Evolutionary conservation across 345 rosid species (phyloP).

Genomic region (Lumnitzera littorea): DNA sequence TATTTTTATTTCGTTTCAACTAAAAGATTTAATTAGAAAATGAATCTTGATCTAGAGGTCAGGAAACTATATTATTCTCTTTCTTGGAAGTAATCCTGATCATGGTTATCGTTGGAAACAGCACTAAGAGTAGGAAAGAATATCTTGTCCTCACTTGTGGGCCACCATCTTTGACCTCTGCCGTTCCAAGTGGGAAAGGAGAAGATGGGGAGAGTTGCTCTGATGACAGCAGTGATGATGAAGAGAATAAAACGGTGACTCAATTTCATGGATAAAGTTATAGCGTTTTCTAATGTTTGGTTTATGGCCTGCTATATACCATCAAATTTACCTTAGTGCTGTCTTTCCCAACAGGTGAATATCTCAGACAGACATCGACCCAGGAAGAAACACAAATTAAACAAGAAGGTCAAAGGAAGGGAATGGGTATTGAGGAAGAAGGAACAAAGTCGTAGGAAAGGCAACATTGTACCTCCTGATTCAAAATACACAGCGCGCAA

Average conservation of each 20-base stretch:
- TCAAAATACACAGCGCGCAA: slow-evolving; percentile 78
- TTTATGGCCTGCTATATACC: too few species aligned
- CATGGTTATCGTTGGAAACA: slow-evolving; percentile 16
- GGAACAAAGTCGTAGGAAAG: slow-evolving; percentile 79
- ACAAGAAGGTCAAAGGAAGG: slow-evolving; percentile 61
- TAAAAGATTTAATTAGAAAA: too few species aligned
- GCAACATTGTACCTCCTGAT: slow-evolving; percentile 65
- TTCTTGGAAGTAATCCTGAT: neutral
- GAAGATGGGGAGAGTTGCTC: slow-evolving; percentile 54
- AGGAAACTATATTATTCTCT: too few species aligned
- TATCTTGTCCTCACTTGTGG: slow-evolving; percentile 83
- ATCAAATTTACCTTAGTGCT: neutral
- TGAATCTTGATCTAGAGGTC: too few species aligned
- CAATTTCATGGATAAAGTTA: neutral
- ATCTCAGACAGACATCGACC: slow-evolving; percentile 72
- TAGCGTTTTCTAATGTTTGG: too few species aligned
- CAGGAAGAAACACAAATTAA: slow-evolving; percentile 61
- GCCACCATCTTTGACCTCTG: slow-evolving; percentile 40
- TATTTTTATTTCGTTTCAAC: too few species aligned
- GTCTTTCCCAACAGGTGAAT: slow-evolving; percentile 33
- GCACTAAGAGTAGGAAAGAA: slow-evolving; percentile 79
- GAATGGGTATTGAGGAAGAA: slow-evolving; percentile 84
- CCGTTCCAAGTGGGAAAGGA: slow-evolving; percentile 40
- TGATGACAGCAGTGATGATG: slow-evolving; percentile 58
- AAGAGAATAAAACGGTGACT: slow-evolving; percentile 52